Evolutionary conservation across 2,329 filamentous ascomycete genomes (phyloP).

Genomic region (Apiospora malaysiana): DNA sequence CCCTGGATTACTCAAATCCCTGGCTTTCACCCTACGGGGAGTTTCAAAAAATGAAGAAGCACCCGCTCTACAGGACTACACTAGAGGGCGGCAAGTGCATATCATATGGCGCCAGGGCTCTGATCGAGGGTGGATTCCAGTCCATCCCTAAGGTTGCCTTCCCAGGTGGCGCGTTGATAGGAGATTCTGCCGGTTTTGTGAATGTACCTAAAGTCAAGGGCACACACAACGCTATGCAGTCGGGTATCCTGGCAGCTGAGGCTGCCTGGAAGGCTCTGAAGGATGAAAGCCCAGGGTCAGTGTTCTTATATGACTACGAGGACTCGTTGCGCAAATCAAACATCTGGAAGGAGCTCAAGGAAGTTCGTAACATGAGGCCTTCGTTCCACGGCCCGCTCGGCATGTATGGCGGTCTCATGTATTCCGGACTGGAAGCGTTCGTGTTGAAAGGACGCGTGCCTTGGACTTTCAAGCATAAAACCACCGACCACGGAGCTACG

Average conservation of each 20-base stretch:
- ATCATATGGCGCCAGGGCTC: slow-evolving; percentile 89
- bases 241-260: slow-evolving; percentile 94
- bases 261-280: slow-evolving; percentile 80
- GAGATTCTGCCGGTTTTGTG: slow-evolving; percentile 94
- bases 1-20: slow-evolving; percentile 94
- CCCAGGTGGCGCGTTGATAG: slow-evolving; percentile 92
- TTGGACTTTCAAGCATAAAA: slow-evolving; percentile 90
- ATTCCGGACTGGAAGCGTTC: slow-evolving; percentile 92
- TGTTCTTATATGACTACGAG: slow-evolving; percentile 96
- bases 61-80: slow-evolving; percentile 84
- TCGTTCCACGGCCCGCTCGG: slow-evolving; percentile 90
- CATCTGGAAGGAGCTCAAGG: slow-evolving; percentile 93
- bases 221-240: slow-evolving; percentile 97
- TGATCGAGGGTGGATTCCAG: slow-evolving; percentile 96
- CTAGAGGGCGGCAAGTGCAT: slow-evolving; percentile 98
- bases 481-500: slow-evolving; percentile 78
- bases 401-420: slow-evolving; percentile 86
- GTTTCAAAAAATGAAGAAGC: slow-evolving; percentile 98
- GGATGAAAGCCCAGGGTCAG: slow-evolving; percentile 64
- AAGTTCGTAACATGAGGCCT: slow-evolving; percentile 96
- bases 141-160: slow-evolving; percentile 97
- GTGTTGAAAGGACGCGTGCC: slow-evolving; percentile 83
- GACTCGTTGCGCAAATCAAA: slow-evolving; percentile 81
- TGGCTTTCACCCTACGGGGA: slow-evolving; percentile 96
- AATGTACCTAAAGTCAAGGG: slow-evolving; percentile 99